Evolutionary conservation across 2,329 filamentous ascomycete genomes (phyloP), one percentile per base, ranked within the genome.

Genomic region (Alternaria infectoria): DNA sequence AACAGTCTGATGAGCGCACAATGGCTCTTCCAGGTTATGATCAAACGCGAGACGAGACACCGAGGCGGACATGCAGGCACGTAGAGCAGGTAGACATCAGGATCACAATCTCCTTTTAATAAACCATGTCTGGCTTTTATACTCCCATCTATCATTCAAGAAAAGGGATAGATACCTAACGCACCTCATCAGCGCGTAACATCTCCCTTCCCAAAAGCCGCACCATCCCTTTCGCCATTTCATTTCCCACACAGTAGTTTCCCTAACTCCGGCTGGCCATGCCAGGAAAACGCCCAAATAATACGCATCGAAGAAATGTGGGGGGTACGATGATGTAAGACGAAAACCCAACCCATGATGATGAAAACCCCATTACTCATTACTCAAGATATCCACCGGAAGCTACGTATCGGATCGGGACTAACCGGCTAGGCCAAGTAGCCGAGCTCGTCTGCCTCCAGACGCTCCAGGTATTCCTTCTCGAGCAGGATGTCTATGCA

Each of bases 401-500:
- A 57, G 17, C 32, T 19, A 54, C 13, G 5, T 44, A 23, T 36
- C 32, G 7, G 2, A n/a, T 36, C 32, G 32, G 32, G 32, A 36
- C 32, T 36, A 36, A 36, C 32, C 8, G 32, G 32, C 32, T 36
- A 36, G 15, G 32, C 95, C 69, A 98, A 89, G 81, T 98, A 98
- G 61, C 95, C 93, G 64, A 99, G 87, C 78, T 97, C 93, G 76
- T 98, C 96, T 58, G 93, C 93, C 51, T 98, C 96, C 62, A 98
- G 84, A 61, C 96, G 92, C 85, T 99, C 96, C 52, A 99, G 88
- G 76, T 99, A 99, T 81, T 99, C 96, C 86, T 99, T 99, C 85
- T 99, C 96, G 69, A 99, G 90, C 44, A 99, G 86, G 69, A 97
- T 97, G 82, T 99, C 96, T 79, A 99, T 98, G 81, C 96, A 97